phyloP scores from a whole-genome alignment of 768 basidiomycete species.

The Naganishia kalamii region DNA sequence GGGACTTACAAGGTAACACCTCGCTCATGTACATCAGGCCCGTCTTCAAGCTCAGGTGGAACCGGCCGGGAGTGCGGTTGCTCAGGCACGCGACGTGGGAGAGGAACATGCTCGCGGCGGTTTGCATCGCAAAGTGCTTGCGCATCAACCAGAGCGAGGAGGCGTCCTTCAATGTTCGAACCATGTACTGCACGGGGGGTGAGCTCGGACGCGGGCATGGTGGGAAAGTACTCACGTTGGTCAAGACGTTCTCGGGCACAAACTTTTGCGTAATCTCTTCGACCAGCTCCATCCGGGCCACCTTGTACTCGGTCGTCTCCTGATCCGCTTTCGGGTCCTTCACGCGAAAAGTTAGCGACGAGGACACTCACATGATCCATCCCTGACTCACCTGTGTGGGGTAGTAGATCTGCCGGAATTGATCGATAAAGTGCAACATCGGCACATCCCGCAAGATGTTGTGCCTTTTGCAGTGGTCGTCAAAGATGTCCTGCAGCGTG shows the following conservation, averaged over 20 bases:
- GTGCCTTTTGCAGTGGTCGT: slow-evolving; percentile 69
- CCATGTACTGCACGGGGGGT: slow-evolving; percentile 68
- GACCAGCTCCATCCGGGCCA: slow-evolving; percentile 61
- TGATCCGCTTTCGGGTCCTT: slow-evolving; percentile 17
- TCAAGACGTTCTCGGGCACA: slow-evolving; percentile 80
- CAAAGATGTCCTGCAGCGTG: slow-evolving; percentile 86
- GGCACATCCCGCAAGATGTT: slow-evolving; percentile 82
- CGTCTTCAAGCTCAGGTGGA: slow-evolving; percentile 81
- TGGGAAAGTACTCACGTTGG: slow-evolving; percentile 56
- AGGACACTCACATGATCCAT: background rate
- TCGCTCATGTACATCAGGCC: slow-evolving; percentile 91
- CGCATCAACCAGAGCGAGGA: slow-evolving; percentile 92
- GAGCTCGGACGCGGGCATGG: background rate
- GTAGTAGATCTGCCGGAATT: slow-evolving; percentile 52
- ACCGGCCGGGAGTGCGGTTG: slow-evolving; percentile 73
- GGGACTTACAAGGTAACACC: slow-evolving; percentile 65
- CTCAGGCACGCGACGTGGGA: slow-evolving; percentile 79
- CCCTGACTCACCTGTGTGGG: slow-evolving; percentile 13
- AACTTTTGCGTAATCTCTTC: slow-evolving; percentile 83
- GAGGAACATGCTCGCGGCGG: slow-evolving; percentile 84
- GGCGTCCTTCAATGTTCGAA: slow-evolving; percentile 71
- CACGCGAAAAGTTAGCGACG: background rate
- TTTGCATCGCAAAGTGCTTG: slow-evolving; percentile 88
- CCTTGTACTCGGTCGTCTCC: slow-evolving; percentile 51
- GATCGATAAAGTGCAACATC: slow-evolving; percentile 75